Base-by-base conservation (phyloP, 345 rosid genomes). In the Populus tremula region DNA sequence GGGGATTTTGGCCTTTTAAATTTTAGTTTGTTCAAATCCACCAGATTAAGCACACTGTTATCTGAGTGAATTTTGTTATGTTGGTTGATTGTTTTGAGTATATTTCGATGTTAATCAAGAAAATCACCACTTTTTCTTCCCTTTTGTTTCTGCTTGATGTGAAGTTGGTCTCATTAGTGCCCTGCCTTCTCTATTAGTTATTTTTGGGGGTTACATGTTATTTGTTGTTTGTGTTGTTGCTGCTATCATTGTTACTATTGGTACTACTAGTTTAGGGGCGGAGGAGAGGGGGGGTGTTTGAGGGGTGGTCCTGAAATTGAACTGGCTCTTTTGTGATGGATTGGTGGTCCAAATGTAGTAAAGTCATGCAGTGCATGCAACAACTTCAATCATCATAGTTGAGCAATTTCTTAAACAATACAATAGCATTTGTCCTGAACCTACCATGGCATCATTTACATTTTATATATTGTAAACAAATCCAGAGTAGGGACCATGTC, bases 291-390 rank as follows among this genome's bases (percentile, higher is more conserved):
- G 75, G 75, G 65, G 53, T 61, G 45, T 59, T 73, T 45, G 69
- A 72, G 74, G 27, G 50, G 84, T 82, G 87, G 90, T 87, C 90
- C 90, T 82, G 82, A 70, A 39, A 68, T 61, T 81, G 56, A 75
- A 72, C 38, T 80, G 80, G 77, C 70, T 53, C 65, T 80, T 70
- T 67, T 78, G 80, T 79, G 43, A 74, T 78, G 79, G 63, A 23
- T 68, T 80, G 54, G 90, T 85, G 91, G 90, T 89, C 90, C 90
- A 73, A 65, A 35, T 71, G 49, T 72, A 77, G 69, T 80, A 77
- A 82, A 76, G 82, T 80, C 75, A 61, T 86, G 63, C 65, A 64
- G 70, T 67, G 75, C 56, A 29, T 70, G 66, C 49, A 66, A 76
- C 74, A 65, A 70, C 72, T 79, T 82, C 76, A 81, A 81, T 86